Evolutionary conservation across 2,329 filamentous ascomycete genomes (phyloP).

Genomic region (Fusarium nanum): DNA sequence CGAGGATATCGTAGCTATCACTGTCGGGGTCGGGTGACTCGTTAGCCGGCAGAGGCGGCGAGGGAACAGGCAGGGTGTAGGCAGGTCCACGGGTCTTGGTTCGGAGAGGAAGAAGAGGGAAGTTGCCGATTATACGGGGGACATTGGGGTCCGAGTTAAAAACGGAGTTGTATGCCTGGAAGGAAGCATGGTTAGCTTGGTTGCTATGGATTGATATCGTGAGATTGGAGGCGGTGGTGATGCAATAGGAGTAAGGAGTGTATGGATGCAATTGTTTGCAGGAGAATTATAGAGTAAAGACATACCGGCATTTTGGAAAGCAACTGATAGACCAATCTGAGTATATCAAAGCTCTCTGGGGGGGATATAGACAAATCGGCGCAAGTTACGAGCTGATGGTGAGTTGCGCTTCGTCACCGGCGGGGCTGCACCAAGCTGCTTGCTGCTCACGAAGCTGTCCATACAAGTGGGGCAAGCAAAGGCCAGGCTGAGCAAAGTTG

Average conservation of each 20-base stretch:
- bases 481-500: constrained; percentile 42
- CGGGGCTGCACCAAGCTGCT: constrained; percentile 46
- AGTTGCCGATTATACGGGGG: constrained; percentile 80
- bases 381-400: constrained; percentile 38
- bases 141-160: constrained; percentile 84
- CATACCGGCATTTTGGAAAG: constrained; percentile 62
- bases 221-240: constrained; percentile 32
- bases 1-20: constrained; percentile 95
- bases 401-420: constrained; percentile 47
- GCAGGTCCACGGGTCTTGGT: constrained; percentile 96
- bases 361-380: constrained; percentile 29
- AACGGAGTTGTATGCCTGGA: constrained; percentile 95
- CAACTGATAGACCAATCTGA: constrained; percentile 34
- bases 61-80: constrained; percentile 78
- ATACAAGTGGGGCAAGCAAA: constrained; percentile 47
- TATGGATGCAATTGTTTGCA: constrained; percentile 1
- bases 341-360: constrained; percentile 39
- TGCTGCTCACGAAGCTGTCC: constrained; percentile 49
- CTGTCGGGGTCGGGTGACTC: constrained; percentile 82
- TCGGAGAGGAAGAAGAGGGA: constrained; percentile 92
- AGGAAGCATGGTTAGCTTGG: constrained; percentile 42
- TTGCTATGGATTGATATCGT: constrained; percentile 19
- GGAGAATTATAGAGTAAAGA: constrained; percentile 14
- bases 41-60: constrained; percentile 65
- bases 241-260: constrained; percentile 14